Percentiles rank a stretch among this genome's conserved stretches.
Conservation (phyloP, 371 early-diverging fungal species). For the Mucor velutinosus region DNA sequence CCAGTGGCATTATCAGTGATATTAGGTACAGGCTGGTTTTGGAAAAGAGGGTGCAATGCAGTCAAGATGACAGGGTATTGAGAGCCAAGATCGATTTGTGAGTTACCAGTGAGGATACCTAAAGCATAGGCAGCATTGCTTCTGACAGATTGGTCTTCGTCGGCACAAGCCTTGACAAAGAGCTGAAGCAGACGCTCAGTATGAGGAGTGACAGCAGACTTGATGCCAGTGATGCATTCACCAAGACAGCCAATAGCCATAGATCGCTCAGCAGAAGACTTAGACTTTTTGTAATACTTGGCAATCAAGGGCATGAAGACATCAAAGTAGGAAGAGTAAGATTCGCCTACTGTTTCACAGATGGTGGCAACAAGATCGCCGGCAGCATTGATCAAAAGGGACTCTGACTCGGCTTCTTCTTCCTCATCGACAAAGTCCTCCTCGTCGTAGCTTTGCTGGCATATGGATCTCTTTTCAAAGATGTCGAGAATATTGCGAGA, state of each 20-base stretch:
- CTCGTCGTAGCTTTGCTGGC: slow-evolving; percentile 81
- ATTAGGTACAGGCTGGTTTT: slow-evolving; percentile 63
- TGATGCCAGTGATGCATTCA: slow-evolving; percentile 79
- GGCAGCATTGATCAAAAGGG: slow-evolving; percentile 77
- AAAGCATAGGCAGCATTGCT: slow-evolving; percentile 87
- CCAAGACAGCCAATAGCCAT: slow-evolving; percentile 91
- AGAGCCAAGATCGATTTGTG: slow-evolving; percentile 69
- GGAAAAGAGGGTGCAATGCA: slow-evolving; percentile 76
- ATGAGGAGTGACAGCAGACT: slow-evolving; percentile 74
- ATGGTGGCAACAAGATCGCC: slow-evolving; percentile 84
- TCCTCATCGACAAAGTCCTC: slow-evolving; percentile 76
- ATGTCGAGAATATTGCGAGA: slow-evolving; percentile 65
- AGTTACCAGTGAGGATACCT: slow-evolving; percentile 73
- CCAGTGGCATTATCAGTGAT: slow-evolving; percentile 83
- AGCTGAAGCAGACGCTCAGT: slow-evolving; percentile 68
- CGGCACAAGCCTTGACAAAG: slow-evolving; percentile 71
- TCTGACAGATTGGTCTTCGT: slow-evolving; percentile 80
- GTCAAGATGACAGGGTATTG: slow-evolving; percentile 75
- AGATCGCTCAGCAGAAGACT: slow-evolving; percentile 76
- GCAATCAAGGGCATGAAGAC: slow-evolving; percentile 81
- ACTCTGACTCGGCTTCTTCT: slow-evolving; percentile 85
- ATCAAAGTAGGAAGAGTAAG: slow-evolving; percentile 73
- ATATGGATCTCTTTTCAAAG: slow-evolving; percentile 79
- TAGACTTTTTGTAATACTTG: slow-evolving; percentile 79
- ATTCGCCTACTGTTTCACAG: slow-evolving; percentile 72